A percentile compares a stretch with the other conserved stretches of the same genome.
These are phyloP conservation scores for Chrysanthemum seticuspe DNA, from an alignment of 129 eudicot species.

Conservation along the genomic window DNA sequence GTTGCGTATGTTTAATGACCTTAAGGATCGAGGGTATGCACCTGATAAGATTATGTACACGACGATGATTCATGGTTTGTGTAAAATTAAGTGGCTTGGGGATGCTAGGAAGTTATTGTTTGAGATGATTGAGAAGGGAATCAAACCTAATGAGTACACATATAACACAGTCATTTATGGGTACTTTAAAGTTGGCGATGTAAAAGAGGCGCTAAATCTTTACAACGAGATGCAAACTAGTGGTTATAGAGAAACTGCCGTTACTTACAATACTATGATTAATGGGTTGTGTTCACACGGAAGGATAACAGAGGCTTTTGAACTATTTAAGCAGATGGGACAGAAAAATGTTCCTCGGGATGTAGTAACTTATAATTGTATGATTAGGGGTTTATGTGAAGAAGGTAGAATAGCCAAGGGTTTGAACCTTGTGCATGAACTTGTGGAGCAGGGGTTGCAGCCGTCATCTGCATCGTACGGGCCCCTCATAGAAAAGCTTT, in stretches of 20 bases:
- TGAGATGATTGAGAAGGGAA: constrained; percentile 78
- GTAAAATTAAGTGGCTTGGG: constrained; percentile 51
- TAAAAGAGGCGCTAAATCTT: constrained; percentile 44
- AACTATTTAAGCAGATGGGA: constrained; percentile 46
- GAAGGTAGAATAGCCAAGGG: constrained; percentile 41
- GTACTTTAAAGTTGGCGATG: constrained; percentile 33
- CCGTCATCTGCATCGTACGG: constrained; percentile 55
- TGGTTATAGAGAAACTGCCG: constrained; percentile 43
- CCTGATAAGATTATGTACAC: constrained; percentile 73
- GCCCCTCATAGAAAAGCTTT: constrained; percentile 49
- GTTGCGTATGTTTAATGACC: constrained; percentile 59
- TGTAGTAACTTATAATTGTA: constrained; percentile 51
- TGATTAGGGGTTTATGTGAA: constrained; percentile 56
- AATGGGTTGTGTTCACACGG: constrained; percentile 48
- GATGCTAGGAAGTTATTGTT: constrained; percentile 70
- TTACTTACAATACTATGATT: constrained; percentile 60
- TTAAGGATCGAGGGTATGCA: constrained; percentile 75
- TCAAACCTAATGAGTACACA: constrained; percentile 53
- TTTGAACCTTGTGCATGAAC: constrained; percentile 45
- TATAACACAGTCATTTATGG: constrained; percentile 61
- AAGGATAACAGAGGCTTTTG: constrained; percentile 44
- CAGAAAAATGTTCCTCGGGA: constrained; percentile 39
- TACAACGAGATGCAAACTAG: constrained; percentile 53
- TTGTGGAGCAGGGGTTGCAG: constrained; percentile 52
- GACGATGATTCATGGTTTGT: constrained; percentile 69